phyloP scores from a whole-genome alignment of 768 basidiomycete genomes.

The Asterophora parasitica region DNA sequence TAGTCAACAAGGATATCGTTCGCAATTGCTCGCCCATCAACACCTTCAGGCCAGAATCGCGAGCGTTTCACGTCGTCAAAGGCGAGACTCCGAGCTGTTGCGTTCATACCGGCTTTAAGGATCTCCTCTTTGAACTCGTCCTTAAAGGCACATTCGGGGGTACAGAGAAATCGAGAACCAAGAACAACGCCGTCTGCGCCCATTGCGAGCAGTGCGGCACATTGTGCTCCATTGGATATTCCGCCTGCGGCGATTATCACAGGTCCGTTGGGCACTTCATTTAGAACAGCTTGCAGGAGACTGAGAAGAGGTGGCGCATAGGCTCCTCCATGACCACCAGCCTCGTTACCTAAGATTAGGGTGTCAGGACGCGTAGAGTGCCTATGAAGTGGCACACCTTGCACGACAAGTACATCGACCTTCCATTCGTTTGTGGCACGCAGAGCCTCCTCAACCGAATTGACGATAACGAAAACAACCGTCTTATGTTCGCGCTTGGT shows the following conservation, averaged over 20 bases:
- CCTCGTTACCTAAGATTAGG: slow-evolving; percentile 25
- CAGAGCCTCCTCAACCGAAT: slow-evolving; percentile 44
- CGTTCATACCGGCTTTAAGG: slow-evolving; percentile 20
- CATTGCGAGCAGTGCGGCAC: slow-evolving; percentile 45
- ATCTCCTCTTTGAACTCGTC: slow-evolving; percentile 19
- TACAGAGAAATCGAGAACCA: slow-evolving; percentile 57
- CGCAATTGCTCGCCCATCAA: slow-evolving; percentile 42
- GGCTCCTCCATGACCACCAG: slow-evolving; percentile 32
- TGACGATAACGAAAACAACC: slow-evolving; percentile 47
- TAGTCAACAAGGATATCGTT: slow-evolving; percentile 31
- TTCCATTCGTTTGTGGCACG: slow-evolving; percentile 43
- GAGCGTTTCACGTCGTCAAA: slow-evolving; percentile 39
- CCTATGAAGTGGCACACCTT: no score
- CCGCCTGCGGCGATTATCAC: slow-evolving; percentile 62
- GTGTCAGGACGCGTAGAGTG: no score
- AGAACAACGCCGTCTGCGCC: slow-evolving; percentile 51
- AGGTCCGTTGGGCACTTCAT: slow-evolving; percentile 31
- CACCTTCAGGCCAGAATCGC: slow-evolving; percentile 36
- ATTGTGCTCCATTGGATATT: slow-evolving; percentile 44
- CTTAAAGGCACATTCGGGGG: slow-evolving; percentile 36
- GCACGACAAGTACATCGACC: slow-evolving; percentile 59
- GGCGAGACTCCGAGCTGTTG: slow-evolving; percentile 37
- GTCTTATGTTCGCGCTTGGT: slow-evolving; percentile 38
- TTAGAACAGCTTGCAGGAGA: slow-evolving; percentile 42
- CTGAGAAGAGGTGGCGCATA: slow-evolving; percentile 41